Conservation (phyloP, 2,329 filamentous ascomycete genomes). For the Lachnellula suecica region DNA sequence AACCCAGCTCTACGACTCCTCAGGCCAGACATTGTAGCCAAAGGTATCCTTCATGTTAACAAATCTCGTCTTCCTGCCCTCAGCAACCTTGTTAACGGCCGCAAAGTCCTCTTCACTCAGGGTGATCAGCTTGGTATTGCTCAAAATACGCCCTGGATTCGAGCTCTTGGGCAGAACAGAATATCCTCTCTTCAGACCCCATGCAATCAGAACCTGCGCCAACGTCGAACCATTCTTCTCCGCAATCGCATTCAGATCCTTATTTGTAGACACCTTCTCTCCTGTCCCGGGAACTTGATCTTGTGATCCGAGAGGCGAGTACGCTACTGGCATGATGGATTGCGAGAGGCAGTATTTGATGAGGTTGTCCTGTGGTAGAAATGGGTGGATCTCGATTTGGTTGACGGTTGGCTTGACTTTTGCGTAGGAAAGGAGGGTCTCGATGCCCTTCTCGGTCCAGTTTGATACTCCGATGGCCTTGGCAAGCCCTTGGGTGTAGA, state of each 20-base stretch:
- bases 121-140: slow-evolving; percentile 66
- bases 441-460: slow-evolving; percentile 53
- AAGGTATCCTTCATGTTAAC: slow-evolving; percentile 84
- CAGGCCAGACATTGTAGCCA: slow-evolving; percentile 69
- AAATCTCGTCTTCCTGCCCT: slow-evolving; percentile 67
- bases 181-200: slow-evolving; percentile 67
- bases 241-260: slow-evolving; percentile 60
- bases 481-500: slow-evolving; percentile 59
- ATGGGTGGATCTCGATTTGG: slow-evolving; percentile 72
- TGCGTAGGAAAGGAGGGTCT: slow-evolving; percentile 49
- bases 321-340: slow-evolving; percentile 71
- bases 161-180: slow-evolving; percentile 75
- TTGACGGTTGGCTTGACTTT: slow-evolving; percentile 50
- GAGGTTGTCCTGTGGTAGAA: slow-evolving; percentile 69
- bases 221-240: slow-evolving; percentile 61
- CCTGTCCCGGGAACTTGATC: slow-evolving; percentile 64
- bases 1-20: slow-evolving; percentile 42
- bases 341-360: slow-evolving; percentile 67
- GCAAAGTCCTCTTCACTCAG: slow-evolving; percentile 62
- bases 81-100: slow-evolving; percentile 57
- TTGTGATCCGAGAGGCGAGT: slow-evolving; percentile 66
- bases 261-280: slow-evolving; percentile 64
- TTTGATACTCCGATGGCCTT: slow-evolving; percentile 61
- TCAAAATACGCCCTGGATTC: slow-evolving; percentile 65
- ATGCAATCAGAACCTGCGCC: slow-evolving; percentile 67